A percentile compares a stretch with the other conserved stretches of the same genome.
Evolutionary conservation across 1,284 basidiomycete genomes (phyloP).

Genomic region (Ceratobasidium sp.): DNA sequence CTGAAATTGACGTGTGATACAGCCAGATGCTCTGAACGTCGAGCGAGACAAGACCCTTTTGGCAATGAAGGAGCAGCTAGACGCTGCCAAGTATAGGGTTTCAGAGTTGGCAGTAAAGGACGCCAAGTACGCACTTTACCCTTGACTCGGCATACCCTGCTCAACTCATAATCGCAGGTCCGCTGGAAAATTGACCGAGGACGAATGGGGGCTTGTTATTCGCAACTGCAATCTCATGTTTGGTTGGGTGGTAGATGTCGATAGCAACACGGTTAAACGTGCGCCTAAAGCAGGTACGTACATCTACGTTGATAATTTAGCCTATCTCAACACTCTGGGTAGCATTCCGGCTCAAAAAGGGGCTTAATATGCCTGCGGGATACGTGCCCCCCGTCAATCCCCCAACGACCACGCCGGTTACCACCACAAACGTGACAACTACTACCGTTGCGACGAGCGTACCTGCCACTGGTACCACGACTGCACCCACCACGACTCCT

Average conservation of each 20-base stretch:
- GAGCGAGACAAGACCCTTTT: neutral
- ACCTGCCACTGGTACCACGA: too few species aligned
- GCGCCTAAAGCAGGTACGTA: conserved; percentile 10
- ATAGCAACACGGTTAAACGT: neutral
- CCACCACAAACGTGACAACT: too few species aligned
- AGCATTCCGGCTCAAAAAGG: conserved; percentile 1
- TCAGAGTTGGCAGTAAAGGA: neutral
- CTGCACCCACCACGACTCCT: too few species aligned
- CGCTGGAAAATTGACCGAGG: neutral
- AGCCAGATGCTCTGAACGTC: neutral
- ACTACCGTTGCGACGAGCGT: too few species aligned
- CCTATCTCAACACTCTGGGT: neutral
- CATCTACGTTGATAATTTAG: neutral
- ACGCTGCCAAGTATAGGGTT: neutral
- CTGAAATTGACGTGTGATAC: neutral
- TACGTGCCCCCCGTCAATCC: too few species aligned
- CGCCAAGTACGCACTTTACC: neutral
- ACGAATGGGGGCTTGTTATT: conserved; percentile 9
- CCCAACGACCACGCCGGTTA: too few species aligned
- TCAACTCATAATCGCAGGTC: neutral
- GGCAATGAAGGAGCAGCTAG: neutral
- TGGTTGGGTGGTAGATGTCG: neutral
- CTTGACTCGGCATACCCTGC: neutral
- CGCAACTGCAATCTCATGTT: conserved; percentile 15
- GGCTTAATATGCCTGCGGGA: conserved; percentile 10